Percentiles rank a stretch among this genome's conserved stretches.
Conservation (phyloP, 1,139 yeast genomes). For the Casaregolazyma suthepensis region DNA sequence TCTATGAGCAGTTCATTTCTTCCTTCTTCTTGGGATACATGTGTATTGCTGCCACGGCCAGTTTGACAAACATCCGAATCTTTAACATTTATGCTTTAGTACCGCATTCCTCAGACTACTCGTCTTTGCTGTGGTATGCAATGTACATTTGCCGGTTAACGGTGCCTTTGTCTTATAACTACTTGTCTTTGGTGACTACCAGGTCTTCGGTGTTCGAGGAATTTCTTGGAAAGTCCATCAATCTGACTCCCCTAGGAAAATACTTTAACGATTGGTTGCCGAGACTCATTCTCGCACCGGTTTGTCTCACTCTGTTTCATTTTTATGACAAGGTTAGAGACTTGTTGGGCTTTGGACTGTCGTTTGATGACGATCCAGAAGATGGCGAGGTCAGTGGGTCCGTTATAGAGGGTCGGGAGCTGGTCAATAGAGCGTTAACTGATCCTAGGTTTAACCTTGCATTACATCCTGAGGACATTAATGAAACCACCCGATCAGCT, state of each 20-base stretch:
- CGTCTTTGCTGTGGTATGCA: conserved; percentile 69
- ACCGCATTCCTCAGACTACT: conserved; percentile 60
- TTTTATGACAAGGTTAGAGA: conserved; percentile 61
- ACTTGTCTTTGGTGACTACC: conserved; percentile 56
- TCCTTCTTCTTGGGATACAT: conserved; percentile 55
- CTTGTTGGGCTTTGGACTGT: conserved; percentile 49
- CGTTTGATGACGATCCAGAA: conserved; percentile 41
- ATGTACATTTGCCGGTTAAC: conserved; percentile 79
- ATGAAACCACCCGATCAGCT: not conserved
- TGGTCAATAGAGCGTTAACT: conserved; percentile 31
- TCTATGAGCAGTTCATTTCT: conserved; percentile 34
- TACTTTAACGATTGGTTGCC: conserved; percentile 72
- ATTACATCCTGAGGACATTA: conserved; percentile 8
- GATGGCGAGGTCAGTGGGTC: conserved; percentile 21
- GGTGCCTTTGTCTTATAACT: conserved; percentile 75
- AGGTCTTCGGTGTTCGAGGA: conserved; percentile 39
- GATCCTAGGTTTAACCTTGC: conserved; percentile 27
- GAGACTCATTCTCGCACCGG: conserved; percentile 62
- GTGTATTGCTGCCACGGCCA: conserved; percentile 58
- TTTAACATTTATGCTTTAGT: conserved; percentile 77
- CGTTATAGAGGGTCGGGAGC: conserved; percentile 34
- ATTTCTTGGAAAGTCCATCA: conserved; percentile 71
- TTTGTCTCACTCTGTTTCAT: conserved; percentile 56
- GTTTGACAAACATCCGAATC: conserved; percentile 60
- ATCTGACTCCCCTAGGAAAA: conserved; percentile 67